Evolutionary conservation across 306 rosid species (phyloP), one percentile per base, ranked within the genome.

Genomic region (Citrullus colocynthis): DNA sequence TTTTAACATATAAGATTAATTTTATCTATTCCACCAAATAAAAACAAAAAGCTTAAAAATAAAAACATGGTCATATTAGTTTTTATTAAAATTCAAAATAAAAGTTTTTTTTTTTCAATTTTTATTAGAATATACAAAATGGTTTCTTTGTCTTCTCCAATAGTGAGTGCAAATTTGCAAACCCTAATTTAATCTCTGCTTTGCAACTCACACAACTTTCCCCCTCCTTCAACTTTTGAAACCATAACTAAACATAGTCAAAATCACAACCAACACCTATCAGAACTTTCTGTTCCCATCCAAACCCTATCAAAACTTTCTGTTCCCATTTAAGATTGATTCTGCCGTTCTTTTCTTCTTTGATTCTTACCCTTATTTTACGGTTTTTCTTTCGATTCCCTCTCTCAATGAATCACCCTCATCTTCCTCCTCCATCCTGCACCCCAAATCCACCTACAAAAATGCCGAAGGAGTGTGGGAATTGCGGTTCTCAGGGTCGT

Each of bases 401-500:
- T 52, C 20, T 56, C 9, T 37, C 78, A 34, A 75, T 75, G 78
- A 75, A 75, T 51, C 49, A 64, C 17, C 64, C 66, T 20, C 62
- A 17, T 70, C 80, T n/a, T 32, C 75, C 63, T 11, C 61, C 74
- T 32, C 66, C 55, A 11, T 54, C 51, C 3, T 37, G 60, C 74
- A 78, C 48, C 13, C 73, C 58, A 59, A 60, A 41, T 64, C 80
- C 73, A 1, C 17, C 80, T 1, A 13, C 42, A 2, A 63, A 78
- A 78, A 36, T 65, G 41, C 48, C 66, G 15, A 8, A 64, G 36
- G 88, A 86, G 77, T 93, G 98, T 73, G 75, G 83, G 63, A 84
- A 87, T 65, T 93, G 98, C 78, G 84, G 64, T 44, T 75, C 84
- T 20, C 83, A 78, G 4, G 80, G 82, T 12, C 79, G 83, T 1